phyloP scores from a whole-genome alignment of 1,139 yeast species.

The Candida neerlandica region DNA sequence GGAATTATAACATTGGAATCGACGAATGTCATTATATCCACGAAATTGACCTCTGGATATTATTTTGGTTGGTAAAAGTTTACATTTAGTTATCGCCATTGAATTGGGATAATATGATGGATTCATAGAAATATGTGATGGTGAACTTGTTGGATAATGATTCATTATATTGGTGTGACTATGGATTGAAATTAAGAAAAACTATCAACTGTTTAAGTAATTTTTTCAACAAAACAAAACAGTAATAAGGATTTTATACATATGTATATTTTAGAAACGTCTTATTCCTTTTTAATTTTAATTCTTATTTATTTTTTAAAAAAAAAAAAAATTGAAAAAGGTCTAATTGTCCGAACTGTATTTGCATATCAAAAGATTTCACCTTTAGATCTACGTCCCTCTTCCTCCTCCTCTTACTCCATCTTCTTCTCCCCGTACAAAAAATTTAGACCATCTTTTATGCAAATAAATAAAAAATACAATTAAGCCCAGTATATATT shows the following conservation, averaged over 20 bases:
- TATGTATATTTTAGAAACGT: background rate
- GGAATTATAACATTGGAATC: constrained; percentile 15
- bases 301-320: background rate
- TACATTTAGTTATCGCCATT: constrained; percentile 11
- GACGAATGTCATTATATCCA: constrained; percentile 16
- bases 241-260: background rate
- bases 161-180: constrained; percentile 1
- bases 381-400: background rate
- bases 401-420: background rate
- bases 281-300: background rate
- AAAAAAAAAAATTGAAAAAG: background rate
- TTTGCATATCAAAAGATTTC: background rate
- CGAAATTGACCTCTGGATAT: constrained; percentile 17
- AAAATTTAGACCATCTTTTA: background rate
- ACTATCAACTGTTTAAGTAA: background rate
- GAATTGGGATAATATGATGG: constrained; percentile 6
- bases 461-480: background rate
- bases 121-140: background rate
- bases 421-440: background rate
- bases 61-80: constrained; percentile 12
- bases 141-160: background rate
- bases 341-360: background rate
- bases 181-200: background rate
- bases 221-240: background rate
- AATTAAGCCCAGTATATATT: background rate